Evolutionary conservation across 2,329 filamentous ascomycete genomes (phyloP), one percentile per base, ranked within the genome.

Genomic region (Harringtonia aguacate): DNA sequence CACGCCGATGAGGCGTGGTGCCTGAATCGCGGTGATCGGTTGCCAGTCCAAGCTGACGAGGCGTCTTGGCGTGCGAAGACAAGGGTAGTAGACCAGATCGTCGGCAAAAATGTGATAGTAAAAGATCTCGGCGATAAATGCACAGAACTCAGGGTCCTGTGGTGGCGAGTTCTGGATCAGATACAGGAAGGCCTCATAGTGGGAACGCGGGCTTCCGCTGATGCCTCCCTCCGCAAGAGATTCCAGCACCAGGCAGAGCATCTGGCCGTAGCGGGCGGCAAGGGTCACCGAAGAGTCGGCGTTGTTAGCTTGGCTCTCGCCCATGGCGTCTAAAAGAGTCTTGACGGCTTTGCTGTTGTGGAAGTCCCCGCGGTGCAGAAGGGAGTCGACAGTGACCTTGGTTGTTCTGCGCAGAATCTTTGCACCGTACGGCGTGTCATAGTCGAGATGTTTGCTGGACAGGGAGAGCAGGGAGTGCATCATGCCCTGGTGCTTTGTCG

Each of bases 401-500:
- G 70, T 65, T 49, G 72, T 67, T 20, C 71, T 66, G 29, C 61
- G 61, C 7, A 81, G 60, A 5, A 79, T 56, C 38, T 73, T 75
- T 45, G 59, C 52, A 12, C 74, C 76, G 43, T 79, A 77, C 0
- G 74, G 69, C 0, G 75, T 73, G 5, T 72, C 67, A 48, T 71
- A 72, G 58, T 81, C 74, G 44, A 81, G 73, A 54, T 94, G 87
- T 48, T 81, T 87, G 53, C 85, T 85, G 31, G 87, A 85, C 9
- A 95, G 70, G 36, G 85, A 87, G 43, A 95, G 72, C 40, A 95
- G 78, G 12, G 87, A 92, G 59, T 95, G 88, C 87, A 95, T 94
- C 42, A 95, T 68, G 13, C 86, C 86, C 49, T 79, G 73, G 57
- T 94, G 82, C 48, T 81, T 72, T 35, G 85, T 79, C 3, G 88